A percentile compares a stretch with the other conserved stretches of the same genome.
Conservation (phyloP, 2,329 filamentous ascomycete genomes). For the Aureobasidium melanogenum region DNA sequence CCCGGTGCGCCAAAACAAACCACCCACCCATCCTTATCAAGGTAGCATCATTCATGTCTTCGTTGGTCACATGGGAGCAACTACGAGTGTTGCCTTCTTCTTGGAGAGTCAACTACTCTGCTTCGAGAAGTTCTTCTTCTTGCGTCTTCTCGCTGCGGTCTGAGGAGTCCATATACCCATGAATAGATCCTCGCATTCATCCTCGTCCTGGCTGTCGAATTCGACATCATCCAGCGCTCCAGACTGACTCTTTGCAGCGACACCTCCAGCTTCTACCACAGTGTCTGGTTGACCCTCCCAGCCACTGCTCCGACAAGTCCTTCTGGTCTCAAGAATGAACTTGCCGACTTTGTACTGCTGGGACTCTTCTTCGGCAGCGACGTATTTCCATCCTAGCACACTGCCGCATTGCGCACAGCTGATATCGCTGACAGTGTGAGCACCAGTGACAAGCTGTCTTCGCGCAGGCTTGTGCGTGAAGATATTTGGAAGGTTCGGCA, state of each 20-base stretch:
- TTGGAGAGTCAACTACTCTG: conserved; percentile 9
- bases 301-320: conserved; percentile 39
- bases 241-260: neutral
- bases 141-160: conserved; percentile 40
- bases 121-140: conserved; percentile 20
- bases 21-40: neutral
- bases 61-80: neutral
- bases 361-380: conserved; percentile 51
- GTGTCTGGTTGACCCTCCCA: conserved; percentile 40
- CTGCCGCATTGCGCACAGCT: conserved; percentile 47
- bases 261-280: conserved; percentile 17
- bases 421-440: conserved; percentile 54
- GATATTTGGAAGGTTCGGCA: conserved; percentile 48
- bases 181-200: conserved; percentile 59
- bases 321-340: conserved; percentile 55
- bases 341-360: conserved; percentile 60
- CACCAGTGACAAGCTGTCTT: conserved; percentile 53
- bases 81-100: neutral
- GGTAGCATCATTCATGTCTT: neutral
- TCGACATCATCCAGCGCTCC: conserved; percentile 33
- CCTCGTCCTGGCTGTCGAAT: conserved; percentile 58
- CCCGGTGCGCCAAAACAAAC: neutral
- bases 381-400: conserved; percentile 57
- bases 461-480: conserved; percentile 47
- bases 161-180: conserved; percentile 52